Evolutionary conservation across 805 yeast species (phyloP), one percentile per base, ranked within the genome.

Genomic region (Zygoascus tannicola): DNA sequence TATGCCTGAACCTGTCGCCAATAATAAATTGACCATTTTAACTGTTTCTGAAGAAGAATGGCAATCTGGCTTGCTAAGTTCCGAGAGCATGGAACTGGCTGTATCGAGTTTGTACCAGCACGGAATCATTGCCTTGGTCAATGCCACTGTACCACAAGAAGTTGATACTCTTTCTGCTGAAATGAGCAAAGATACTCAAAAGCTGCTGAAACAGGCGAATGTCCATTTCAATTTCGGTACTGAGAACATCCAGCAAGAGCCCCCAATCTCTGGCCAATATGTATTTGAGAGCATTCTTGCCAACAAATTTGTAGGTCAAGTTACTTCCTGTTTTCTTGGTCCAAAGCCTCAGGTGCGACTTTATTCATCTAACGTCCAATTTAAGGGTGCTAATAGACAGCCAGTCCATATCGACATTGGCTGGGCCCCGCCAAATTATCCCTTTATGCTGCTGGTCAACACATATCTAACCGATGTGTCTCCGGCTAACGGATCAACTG

Each of bases 11-110:
- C 34, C 22, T 15, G 30, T 22, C 18, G 30, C 22, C 15, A 14
- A 14, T 22, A 8, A 4, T 15, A 12, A 22, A 19, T 16, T 3
- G 22, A n/a, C 18, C 15, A 10, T 21, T n/a, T 57, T 58, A 7
- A 15, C 42, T 3, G 67, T 73, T 56, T 67, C 81, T 7, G 30
- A 26, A 26, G 30, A 26, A 8, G 30, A 26, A 26, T 26, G 30
- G 30, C 7, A 26, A 26, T 8, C 22, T 8, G 38, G 38, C 5
- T 8, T 10, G 4, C 23, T 35, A 16, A 14, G 4, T 35, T 35
- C 38, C n/a, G 5, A 18, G n/a, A 16, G 38, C 18, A 10, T 35
- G 26, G 38, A 35, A 28, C 10, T 22, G 22, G 41, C 41, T 23
- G 3, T 26, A 4, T 10, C 18, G 14, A 44, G 46, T 5, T 35